Evolutionary conservation across 2,329 filamentous ascomycete genomes (phyloP).

Genomic region (Fusarium tupiense): DNA sequence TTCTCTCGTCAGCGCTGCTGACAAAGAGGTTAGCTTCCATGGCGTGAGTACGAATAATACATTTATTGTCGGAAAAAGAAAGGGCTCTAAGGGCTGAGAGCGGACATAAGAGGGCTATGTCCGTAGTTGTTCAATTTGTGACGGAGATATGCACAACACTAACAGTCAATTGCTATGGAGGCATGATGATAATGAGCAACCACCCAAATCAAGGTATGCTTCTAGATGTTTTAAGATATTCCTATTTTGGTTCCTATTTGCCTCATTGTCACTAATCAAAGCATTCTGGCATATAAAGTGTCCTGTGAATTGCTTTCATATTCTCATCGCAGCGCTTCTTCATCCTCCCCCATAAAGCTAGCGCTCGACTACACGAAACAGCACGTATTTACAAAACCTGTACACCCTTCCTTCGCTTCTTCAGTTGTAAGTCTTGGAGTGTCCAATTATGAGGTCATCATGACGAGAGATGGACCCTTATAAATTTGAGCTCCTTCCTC

Average conservation of each 20-base stretch:
- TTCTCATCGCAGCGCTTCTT: background rate
- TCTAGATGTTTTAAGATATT: background rate
- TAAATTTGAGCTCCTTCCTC: background rate
- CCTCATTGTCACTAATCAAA: background rate
- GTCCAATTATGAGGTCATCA: constrained; percentile 6
- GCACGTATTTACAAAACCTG: background rate
- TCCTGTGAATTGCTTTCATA: background rate
- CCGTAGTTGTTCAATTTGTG: accelerated
- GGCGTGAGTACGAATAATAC: background rate
- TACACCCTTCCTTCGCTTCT: accelerated
- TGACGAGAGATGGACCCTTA: background rate
- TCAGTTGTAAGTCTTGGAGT: accelerated
- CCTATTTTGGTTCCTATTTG: no score
- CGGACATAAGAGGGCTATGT: background rate
- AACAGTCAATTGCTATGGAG: accelerated
- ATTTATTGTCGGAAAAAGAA: background rate
- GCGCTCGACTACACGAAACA: no score
- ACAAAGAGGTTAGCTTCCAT: background rate
- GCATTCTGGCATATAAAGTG: accelerated
- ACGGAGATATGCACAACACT: background rate
- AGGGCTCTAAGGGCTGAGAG: background rate
- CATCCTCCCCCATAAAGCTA: accelerated
- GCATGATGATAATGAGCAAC: accelerated
- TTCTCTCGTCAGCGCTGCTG: background rate
- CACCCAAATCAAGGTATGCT: accelerated